Evolutionary conservation across 1,284 basidiomycete species (phyloP), one percentile per base, ranked within the genome.

Genomic region (Leccinum olivaceoglutinosum): DNA sequence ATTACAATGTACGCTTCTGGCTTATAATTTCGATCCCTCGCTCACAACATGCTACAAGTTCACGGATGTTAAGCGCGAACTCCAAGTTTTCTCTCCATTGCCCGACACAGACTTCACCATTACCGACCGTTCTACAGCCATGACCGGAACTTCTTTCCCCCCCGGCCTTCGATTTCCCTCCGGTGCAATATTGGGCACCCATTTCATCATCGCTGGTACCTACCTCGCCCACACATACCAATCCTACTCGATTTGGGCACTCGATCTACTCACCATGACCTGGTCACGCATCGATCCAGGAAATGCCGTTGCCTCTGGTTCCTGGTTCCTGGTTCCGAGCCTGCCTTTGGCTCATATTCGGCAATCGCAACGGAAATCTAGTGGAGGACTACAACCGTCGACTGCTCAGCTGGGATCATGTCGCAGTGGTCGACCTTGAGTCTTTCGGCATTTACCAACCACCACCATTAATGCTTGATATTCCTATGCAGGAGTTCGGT

Each of bases 141-240:
- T 92, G 86, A 83, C 83, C 16, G 88, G 90, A 6, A 78, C 84
- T 5, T 83, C 85, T 2, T 89, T 94, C 67, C 95, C 95, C 34
- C 95, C 94, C 0, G 95, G 95, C 14, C 84, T 97, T 58, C 89
- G 95, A 9, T 98, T 98, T 78, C 95, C 95, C 8, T 92, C 93
- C 0, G 95, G 94, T 21, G 92, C 92, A 44, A 88, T 96, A 66
- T 80, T 96, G 21, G 94, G 94, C 34, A 87, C 85, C 49, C 88
- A 95, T 75, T 85, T 97, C 70, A 89, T 96, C 72, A 88, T 96
- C 60, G 92, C 91, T 12, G 93, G 94, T 38, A 92, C 92, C 25
- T 96, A 95, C 72, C 87, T 96, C 62, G 92, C 93, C 2, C 92
- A 94, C 69, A 90, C 88, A 38, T 93, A 90, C 78, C 90, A 92